A percentile compares a stretch with the other conserved stretches of the same genome.
phyloP scores from a whole-genome alignment of 306 rosid species.

The Pachyrhizus erosus region DNA sequence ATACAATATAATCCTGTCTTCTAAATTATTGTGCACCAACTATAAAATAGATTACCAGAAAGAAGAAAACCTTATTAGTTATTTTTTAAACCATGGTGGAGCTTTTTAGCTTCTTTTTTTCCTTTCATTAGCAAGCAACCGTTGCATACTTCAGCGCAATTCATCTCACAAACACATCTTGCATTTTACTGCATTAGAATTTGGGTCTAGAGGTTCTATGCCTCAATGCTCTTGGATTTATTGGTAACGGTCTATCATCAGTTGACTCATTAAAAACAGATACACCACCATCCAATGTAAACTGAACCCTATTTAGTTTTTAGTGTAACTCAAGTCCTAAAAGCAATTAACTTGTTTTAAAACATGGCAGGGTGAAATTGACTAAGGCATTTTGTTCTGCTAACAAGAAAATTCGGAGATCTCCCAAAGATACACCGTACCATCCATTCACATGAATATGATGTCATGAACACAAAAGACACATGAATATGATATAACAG shows the following conservation, averaged over 20 bases:
- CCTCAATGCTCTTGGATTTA: neutral
- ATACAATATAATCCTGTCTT: conserved; percentile 21
- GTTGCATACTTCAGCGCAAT: neutral
- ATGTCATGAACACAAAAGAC: neutral
- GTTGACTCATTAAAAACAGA: neutral
- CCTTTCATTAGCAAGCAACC: neutral
- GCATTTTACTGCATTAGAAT: conserved; percentile 5
- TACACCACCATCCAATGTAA: conserved; percentile 13
- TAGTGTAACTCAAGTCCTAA: neutral
- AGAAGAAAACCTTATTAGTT: conserved; percentile 3
- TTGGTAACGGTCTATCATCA: neutral
- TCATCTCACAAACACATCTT: neutral
- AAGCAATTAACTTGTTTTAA: conserved; percentile 2
- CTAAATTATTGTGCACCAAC: neutral
- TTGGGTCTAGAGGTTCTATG: neutral
- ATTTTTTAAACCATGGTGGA: neutral
- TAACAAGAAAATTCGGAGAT: neutral
- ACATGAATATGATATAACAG: too few species aligned
- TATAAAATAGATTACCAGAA: neutral
- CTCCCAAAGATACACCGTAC: neutral
- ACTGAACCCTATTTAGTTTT: neutral
- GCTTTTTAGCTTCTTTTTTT: neutral
- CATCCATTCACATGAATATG: neutral
- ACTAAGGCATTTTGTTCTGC: neutral
- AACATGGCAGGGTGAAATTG: conserved; percentile 21